phyloP scores from a whole-genome alignment of 1,284 basidiomycete genomes.

The Polyporus tsugae region DNA sequence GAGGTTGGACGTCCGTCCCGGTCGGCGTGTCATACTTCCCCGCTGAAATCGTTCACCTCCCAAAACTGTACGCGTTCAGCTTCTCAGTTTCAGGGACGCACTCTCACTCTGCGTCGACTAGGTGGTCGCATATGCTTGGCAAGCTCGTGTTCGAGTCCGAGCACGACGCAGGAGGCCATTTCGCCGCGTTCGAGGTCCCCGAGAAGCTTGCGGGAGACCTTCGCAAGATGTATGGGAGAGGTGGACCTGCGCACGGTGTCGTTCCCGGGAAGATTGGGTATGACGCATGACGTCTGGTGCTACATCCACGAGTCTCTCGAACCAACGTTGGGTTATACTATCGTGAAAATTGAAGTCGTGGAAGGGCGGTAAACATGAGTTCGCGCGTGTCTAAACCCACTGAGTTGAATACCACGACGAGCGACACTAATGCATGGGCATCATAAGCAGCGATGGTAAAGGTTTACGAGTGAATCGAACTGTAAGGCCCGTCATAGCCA shows the following conservation, averaged over 20 bases:
- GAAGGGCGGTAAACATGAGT: too few relatives aligned
- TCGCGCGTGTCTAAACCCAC: too few relatives aligned
- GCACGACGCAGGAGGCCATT: slow-evolving; percentile 43
- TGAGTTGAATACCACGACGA: too few relatives aligned
- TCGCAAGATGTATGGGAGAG: slow-evolving; percentile 41
- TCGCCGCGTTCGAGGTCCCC: slow-evolving; percentile 42
- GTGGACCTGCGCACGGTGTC: slow-evolving; percentile 40
- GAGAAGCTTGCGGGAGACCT: slow-evolving; percentile 41
- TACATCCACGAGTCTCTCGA: neutral
- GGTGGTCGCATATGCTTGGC: slow-evolving; percentile 34
- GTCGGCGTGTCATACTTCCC: slow-evolving; percentile 46
- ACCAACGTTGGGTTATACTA: too few relatives aligned
- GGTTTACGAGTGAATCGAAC: too few relatives aligned
- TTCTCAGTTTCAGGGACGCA: slow-evolving; percentile 44
- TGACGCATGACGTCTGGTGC: neutral
- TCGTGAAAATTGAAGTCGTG: too few relatives aligned
- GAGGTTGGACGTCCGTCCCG: slow-evolving; percentile 35
- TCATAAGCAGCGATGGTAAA: too few relatives aligned
- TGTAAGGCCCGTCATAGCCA: too few relatives aligned
- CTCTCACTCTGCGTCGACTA: slow-evolving; percentile 14
- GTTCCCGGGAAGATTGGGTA: slow-evolving; percentile 37
- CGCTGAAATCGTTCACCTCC: slow-evolving; percentile 37
- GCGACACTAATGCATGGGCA: too few relatives aligned
- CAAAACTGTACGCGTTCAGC: slow-evolving; percentile 34
- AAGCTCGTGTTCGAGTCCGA: slow-evolving; percentile 36